Evolutionary conservation across 83 land plant genomes (phyloP).

Genomic region (Larix sibirica): DNA sequence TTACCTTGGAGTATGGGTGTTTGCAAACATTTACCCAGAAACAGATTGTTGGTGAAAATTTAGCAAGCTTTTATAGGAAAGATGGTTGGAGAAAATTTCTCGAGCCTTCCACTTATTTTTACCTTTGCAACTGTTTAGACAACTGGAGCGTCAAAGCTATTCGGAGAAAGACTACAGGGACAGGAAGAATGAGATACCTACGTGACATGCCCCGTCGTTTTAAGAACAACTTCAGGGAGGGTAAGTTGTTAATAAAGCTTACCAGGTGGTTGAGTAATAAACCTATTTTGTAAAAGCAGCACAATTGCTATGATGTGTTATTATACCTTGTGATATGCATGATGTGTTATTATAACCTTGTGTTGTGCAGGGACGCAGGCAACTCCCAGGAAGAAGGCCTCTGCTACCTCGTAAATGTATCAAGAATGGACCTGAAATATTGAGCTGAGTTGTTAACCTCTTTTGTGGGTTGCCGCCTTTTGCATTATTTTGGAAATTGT

Average conservation of each 20-base stretch:
- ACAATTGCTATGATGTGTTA: neutral
- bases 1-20: no score
- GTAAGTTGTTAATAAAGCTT: constrained; percentile 13
- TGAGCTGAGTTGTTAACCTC: no score
- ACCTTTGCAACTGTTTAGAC: constrained; percentile 14
- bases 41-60: no score
- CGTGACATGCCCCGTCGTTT: constrained; percentile 51
- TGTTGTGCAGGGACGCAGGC: constrained; percentile 10
- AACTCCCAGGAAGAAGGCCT: constrained; percentile 19
- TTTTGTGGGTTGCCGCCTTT: no score
- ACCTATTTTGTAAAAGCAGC: neutral
- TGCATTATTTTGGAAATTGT: no score
- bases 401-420: neutral
- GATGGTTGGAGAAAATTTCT: no score
- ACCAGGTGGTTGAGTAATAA: no score
- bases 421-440: no score
- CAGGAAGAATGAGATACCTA: constrained; percentile 57
- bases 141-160: constrained; percentile 64
- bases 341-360: neutral
- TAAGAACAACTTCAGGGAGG: constrained; percentile 61
- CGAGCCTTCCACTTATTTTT: no score
- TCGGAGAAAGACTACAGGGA: constrained; percentile 55
- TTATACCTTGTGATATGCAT: neutral
- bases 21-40: no score
- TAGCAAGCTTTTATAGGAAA: no score